Evolutionary conservation across 257 asterid species (phyloP).

Genomic region (Solanum ossicruentum): DNA sequence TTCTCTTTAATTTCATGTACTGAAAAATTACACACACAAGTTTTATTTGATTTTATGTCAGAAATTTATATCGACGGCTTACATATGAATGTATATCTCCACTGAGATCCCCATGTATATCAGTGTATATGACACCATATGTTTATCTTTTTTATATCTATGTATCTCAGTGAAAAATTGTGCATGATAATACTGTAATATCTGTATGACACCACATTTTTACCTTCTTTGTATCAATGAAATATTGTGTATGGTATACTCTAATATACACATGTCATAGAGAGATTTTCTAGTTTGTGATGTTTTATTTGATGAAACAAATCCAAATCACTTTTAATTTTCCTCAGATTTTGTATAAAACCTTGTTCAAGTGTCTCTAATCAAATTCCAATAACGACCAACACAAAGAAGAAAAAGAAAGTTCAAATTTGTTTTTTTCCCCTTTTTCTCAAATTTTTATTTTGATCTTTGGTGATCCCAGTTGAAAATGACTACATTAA

Average conservation of each 20-base stretch:
- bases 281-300: not conserved
- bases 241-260: not conserved
- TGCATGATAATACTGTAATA: no score
- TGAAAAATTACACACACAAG: not conserved
- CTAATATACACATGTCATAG: not conserved
- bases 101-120: no score
- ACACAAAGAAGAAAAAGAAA: not conserved
- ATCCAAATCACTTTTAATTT: not conserved
- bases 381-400: not conserved
- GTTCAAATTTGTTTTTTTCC: not conserved
- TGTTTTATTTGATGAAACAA: not conserved
- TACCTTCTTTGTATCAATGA: not conserved
- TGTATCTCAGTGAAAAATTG: no score
- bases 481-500: not conserved
- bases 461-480: not conserved
- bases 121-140: not conserved
- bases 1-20: not conserved
- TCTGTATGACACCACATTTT: not conserved
- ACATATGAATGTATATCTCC: no score
- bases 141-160: no score
- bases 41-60: not conserved
- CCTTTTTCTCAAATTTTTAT: not conserved
- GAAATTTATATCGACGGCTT: no score
- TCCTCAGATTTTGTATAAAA: not conserved
- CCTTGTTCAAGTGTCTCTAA: not conserved